phyloP scores from a whole-genome alignment of 495 filamentous ascomycete species.

The Penicillium goetzii region DNA sequence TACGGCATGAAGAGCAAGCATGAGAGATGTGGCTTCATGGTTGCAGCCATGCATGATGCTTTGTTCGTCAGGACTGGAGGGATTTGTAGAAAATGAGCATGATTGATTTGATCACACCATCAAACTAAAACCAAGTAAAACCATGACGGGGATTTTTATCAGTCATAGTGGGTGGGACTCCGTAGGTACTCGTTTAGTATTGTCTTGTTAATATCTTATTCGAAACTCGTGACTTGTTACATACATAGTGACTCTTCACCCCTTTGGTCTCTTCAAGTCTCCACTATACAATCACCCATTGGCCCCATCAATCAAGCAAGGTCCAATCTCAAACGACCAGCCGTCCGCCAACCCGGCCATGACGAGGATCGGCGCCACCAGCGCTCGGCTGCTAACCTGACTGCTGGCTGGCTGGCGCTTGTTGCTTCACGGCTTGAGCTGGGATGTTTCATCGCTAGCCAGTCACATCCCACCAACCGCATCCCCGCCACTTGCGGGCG shows the following conservation, averaged over 20 bases:
- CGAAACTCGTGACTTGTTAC: background rate
- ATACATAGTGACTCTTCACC: constrained; percentile 2
- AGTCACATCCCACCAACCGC: constrained; percentile 14
- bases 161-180: too few species aligned
- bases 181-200: background rate
- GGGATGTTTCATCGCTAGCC: constrained; percentile 28
- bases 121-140: background rate
- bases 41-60: background rate
- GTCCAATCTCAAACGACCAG: constrained; percentile 23
- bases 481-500: constrained; percentile 17
- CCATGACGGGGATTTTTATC: background rate
- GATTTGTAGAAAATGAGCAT: background rate
- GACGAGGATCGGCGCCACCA: constrained; percentile 16
- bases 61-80: background rate
- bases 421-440: constrained; percentile 19
- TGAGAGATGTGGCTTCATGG: background rate
- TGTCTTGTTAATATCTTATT: background rate
- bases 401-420: constrained; percentile 12
- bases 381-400: background rate
- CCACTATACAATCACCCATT: constrained; percentile 15
- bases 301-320: constrained; percentile 20
- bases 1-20: constrained; percentile 1
- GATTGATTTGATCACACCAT: background rate
- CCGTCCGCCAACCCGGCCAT: constrained; percentile 12
- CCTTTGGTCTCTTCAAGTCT: constrained; percentile 9